Percentiles rank a stretch among this genome's conserved stretches.
phyloP scores from a whole-genome alignment of 2,329 filamentous ascomycete species.

The Seiridium cupressi region DNA sequence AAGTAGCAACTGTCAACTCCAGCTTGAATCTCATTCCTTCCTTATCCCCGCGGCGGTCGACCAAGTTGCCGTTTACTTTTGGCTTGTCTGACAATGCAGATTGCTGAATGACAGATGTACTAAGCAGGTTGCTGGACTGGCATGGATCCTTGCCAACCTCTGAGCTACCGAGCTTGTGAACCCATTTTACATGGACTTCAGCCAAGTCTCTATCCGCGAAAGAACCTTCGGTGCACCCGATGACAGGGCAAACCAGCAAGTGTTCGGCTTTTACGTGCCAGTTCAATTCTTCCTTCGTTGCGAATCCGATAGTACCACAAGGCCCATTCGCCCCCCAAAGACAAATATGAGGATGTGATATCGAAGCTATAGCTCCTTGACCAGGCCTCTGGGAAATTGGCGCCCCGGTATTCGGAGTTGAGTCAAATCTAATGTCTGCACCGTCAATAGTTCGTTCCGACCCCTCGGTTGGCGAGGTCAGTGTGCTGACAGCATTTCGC shows the following conservation, averaged over 20 bases:
- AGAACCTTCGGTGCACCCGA: conserved; percentile 34
- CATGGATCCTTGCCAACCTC: background rate
- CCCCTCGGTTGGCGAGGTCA: conserved; percentile 3
- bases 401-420: conserved; percentile 25
- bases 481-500: conserved; percentile 4
- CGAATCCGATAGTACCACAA: conserved; percentile 34
- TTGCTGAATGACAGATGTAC: background rate
- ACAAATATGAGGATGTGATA: conserved; percentile 32
- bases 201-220: conserved; percentile 34
- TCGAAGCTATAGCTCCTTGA: conserved; percentile 17
- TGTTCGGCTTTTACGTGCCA: conserved; percentile 44
- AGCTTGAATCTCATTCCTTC: conserved; percentile 25
- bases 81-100: background rate
- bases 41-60: background rate
- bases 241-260: conserved; percentile 38
- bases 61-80: background rate
- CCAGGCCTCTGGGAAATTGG: conserved; percentile 19
- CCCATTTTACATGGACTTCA: conserved; percentile 34
- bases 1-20: conserved; percentile 24
- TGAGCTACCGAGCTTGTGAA: conserved; percentile 25
- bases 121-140: conserved; percentile 17
- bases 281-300: conserved; percentile 34
- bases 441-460: conserved; percentile 7
- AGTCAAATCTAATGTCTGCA: conserved; percentile 23
- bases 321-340: conserved; percentile 32